A percentile compares a stretch with the other conserved stretches of the same genome.
phyloP scores from a whole-genome alignment of 139 green algal genomes.

The Picochlorum sp. region DNA sequence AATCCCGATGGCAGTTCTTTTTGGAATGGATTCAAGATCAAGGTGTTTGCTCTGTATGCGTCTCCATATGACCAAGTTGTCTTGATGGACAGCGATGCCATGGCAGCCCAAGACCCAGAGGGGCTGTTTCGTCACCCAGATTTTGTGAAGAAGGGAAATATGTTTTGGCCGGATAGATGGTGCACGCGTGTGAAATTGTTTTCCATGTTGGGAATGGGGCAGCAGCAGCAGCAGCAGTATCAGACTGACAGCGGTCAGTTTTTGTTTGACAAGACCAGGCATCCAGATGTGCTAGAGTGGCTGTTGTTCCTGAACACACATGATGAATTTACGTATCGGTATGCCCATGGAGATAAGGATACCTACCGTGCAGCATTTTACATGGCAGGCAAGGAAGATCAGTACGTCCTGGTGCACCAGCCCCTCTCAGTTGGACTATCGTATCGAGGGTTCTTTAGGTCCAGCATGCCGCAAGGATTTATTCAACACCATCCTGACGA shows the following conservation, averaged over 20 bases:
- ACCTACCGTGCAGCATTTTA: slow-evolving; percentile 27
- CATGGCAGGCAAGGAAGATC: slow-evolving; percentile 13
- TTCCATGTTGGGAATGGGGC: slow-evolving; percentile 14
- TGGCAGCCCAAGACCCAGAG: slow-evolving; percentile 15
- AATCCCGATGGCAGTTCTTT: background rate
- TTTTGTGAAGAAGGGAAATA: slow-evolving; percentile 16
- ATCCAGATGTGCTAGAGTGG: slow-evolving; percentile 31
- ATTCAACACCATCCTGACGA: slow-evolving; percentile 22
- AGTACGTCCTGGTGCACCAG: slow-evolving; percentile 10
- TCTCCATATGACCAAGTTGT: slow-evolving; percentile 19
- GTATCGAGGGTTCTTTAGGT: background rate
- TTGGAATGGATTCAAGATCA: slow-evolving; percentile 21
- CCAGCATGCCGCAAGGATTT: slow-evolving; percentile 6
- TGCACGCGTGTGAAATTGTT: slow-evolving; percentile 16
- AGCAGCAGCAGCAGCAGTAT: slow-evolving; percentile 5
- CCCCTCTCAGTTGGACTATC: slow-evolving; percentile 1
- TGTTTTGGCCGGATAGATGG: slow-evolving; percentile 40
- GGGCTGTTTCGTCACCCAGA: slow-evolving; percentile 19
- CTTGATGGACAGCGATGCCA: slow-evolving; percentile 33
- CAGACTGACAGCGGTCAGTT: slow-evolving; percentile 37
- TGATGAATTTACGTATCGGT: slow-evolving; percentile 28
- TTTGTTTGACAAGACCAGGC: slow-evolving; percentile 20
- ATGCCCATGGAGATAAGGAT: slow-evolving; percentile 34
- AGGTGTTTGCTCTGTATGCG: slow-evolving; percentile 15
- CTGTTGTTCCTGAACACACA: slow-evolving; percentile 32